These are phyloP conservation scores for Colletotrichum karsti DNA, from an alignment of 2,329 filamentous ascomycete genomes.

Conservation along the genomic window DNA sequence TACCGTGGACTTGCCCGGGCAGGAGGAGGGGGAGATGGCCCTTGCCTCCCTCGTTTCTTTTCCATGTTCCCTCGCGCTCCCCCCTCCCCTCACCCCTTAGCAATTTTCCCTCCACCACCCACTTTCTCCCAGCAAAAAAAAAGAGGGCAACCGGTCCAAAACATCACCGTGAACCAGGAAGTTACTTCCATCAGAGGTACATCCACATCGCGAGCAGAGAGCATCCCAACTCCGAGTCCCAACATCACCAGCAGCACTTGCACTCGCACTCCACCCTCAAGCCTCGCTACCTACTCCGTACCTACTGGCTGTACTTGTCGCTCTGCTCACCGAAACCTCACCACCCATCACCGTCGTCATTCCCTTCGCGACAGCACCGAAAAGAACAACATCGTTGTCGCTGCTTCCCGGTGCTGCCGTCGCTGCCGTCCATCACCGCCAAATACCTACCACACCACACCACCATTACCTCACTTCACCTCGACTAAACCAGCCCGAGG, in stretches of 20 bases:
- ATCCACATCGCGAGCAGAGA: constrained; percentile 28
- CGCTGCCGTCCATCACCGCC: not conserved
- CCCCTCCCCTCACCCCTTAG: constrained; percentile 23
- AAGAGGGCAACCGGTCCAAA: constrained; percentile 45
- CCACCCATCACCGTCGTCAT: not conserved
- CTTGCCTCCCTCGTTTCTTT: constrained; percentile 30
- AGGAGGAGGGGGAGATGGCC: not conserved
- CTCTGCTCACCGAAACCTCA: not conserved
- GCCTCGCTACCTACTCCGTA: not conserved
- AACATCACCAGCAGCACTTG: constrained; percentile 2
- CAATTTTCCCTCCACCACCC: constrained; percentile 27
- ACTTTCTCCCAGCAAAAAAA: constrained; percentile 37
- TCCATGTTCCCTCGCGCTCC: constrained; percentile 22
- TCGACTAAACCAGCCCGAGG: too few species aligned
- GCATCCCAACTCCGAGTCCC: constrained; percentile 20
- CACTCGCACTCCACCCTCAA: not conserved
- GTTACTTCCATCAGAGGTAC: constrained; percentile 53
- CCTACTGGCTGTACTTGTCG: not conserved
- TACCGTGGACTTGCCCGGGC: not conserved
- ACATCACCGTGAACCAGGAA: constrained; percentile 46
- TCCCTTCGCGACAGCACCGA: not conserved
- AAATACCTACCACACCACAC: not conserved
- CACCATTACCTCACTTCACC: not conserved
- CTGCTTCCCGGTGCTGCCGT: not conserved
- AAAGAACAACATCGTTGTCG: not conserved